Conservation (phyloP, 257 asterid species). For the Ajuga chamaepitys region DNA sequence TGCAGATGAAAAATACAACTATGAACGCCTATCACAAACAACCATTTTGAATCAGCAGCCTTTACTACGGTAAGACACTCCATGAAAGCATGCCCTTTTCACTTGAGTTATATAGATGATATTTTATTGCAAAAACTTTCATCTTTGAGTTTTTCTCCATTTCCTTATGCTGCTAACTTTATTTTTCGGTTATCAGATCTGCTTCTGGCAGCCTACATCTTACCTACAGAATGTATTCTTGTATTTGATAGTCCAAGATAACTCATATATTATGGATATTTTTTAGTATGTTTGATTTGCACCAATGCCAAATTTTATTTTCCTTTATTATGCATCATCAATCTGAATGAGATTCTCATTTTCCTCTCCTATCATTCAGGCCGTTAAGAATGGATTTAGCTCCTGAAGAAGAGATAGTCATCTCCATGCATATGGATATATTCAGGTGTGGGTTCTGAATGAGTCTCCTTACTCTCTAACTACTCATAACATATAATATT, state of each 20-base stretch:
- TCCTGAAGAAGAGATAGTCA: conserved; percentile 91
- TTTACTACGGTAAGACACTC: conserved; percentile 57
- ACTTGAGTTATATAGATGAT: not conserved
- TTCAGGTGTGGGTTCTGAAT: conserved; percentile 49
- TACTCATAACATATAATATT: not conserved
- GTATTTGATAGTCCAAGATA: not conserved
- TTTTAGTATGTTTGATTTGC: conserved; percentile 8
- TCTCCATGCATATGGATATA: conserved; percentile 83
- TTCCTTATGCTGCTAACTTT: not conserved
- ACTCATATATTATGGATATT: not conserved
- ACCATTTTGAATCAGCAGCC: conserved; percentile 96
- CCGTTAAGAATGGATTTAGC: conserved; percentile 79
- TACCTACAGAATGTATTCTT: not conserved
- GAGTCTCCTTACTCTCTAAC: conserved; percentile 9
- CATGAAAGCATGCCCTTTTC: not conserved
- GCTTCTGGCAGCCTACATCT: conserved; percentile 2
- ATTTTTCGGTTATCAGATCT: not conserved
- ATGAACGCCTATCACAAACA: conserved; percentile 70
- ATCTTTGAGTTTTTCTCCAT: not conserved
- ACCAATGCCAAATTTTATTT: not conserved
- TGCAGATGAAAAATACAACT: conserved; percentile 96
- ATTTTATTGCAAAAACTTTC: not conserved
- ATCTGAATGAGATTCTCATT: conserved; percentile 2
- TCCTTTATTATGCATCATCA: conserved; percentile 6
- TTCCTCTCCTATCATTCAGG: conserved; percentile 38